phyloP scores from a whole-genome alignment of 1,139 yeast genomes.

The Candida buenavistaensis region DNA sequence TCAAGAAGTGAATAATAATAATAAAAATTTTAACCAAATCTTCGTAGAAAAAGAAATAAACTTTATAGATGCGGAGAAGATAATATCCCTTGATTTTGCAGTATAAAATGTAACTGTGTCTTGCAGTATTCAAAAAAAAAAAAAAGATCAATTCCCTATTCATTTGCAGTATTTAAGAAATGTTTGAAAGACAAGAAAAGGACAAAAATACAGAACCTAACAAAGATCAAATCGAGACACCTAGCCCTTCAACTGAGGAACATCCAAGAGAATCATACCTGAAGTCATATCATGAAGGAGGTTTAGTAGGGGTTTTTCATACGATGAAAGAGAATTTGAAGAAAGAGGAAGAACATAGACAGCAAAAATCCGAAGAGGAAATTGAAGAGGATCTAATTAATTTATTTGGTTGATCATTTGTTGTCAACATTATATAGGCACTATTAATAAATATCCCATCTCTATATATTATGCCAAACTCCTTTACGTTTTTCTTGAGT shows the following conservation, averaged over 20 bases:
- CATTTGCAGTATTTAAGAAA: too few relatives aligned
- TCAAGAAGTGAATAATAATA: background rate
- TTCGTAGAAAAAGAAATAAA: background rate
- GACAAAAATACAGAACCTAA: background rate
- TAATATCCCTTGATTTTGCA: background rate
- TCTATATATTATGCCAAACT: constrained; percentile 51
- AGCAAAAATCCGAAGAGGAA: too few relatives aligned
- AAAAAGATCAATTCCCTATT: too few relatives aligned
- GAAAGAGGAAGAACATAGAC: too few relatives aligned
- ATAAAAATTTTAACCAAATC: background rate
- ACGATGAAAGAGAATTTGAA: background rate
- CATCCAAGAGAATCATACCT: background rate
- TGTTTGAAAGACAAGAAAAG: background rate
- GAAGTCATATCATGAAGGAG: background rate
- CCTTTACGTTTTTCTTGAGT: constrained; percentile 65
- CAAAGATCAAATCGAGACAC: background rate
- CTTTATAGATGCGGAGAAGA: background rate
- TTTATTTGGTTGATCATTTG: background rate
- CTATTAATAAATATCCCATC: too few relatives aligned
- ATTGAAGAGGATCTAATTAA: background rate
- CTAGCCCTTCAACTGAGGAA: background rate
- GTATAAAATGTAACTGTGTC: too few relatives aligned
- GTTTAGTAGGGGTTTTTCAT: background rate
- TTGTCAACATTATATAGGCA: too few relatives aligned
- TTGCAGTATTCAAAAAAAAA: too few relatives aligned